These are phyloP conservation scores for Chondrus crispus DNA, from an alignment of 23 red algal species.

Conservation along the genomic window DNA sequence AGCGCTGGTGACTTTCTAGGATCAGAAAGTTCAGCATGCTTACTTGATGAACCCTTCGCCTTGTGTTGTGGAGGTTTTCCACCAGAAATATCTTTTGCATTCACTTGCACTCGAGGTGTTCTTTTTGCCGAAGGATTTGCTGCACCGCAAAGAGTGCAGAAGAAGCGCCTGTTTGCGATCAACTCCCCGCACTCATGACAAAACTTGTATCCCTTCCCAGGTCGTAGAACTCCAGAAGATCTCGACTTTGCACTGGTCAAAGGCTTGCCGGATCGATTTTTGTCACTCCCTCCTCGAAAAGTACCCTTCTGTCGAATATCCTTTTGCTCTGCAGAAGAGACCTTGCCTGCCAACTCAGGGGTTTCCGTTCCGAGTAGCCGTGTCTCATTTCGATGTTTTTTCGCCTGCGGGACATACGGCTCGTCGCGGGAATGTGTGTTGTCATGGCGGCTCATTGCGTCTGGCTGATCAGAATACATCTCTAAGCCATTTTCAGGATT, in stretches of 20 bases:
- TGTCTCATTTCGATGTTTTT: too few species aligned
- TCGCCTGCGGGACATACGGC: too few species aligned
- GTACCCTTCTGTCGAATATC: background rate
- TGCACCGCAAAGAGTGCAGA: conserved; percentile 53
- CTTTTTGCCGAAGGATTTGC: conserved; percentile 52
- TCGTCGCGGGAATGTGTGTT: too few species aligned
- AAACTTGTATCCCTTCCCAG: conserved; percentile 72
- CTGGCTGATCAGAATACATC: too few species aligned
- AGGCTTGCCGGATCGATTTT: background rate
- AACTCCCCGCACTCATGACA: conserved; percentile 39
- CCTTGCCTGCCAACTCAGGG: background rate
- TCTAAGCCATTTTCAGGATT: too few species aligned
- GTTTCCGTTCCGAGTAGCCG: too few species aligned
- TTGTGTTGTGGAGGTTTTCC: too few species aligned
- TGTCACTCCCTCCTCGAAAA: background rate
- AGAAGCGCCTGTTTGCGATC: conserved; percentile 54
- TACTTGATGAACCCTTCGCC: too few species aligned
- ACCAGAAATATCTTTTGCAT: too few species aligned
- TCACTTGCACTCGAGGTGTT: background rate
- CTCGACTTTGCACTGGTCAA: background rate
- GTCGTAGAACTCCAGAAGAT: background rate
- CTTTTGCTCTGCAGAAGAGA: background rate
- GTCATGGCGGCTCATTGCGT: too few species aligned
- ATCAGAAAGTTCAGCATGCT: too few species aligned
- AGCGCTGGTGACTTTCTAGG: background rate